Evolutionary conservation across 1,139 yeast genomes (phyloP).

Genomic region (Pichia sp.): DNA sequence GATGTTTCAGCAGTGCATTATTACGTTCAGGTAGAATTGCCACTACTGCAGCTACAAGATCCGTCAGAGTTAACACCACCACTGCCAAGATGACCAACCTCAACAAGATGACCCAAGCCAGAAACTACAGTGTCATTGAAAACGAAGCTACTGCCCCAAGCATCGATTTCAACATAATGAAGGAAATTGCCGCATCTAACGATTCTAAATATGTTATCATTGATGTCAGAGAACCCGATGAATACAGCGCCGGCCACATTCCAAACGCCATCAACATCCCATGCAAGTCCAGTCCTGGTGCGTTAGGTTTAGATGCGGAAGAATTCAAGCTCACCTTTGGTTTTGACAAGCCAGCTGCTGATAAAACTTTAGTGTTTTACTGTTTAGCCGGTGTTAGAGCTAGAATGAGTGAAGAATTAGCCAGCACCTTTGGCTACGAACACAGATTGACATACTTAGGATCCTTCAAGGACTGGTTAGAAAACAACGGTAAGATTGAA

Average conservation of each 20-base stretch:
- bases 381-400: slow-evolving; percentile 95
- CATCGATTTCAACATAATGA: slow-evolving; percentile 27
- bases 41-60: not conserved
- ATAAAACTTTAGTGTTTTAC: slow-evolving; percentile 80
- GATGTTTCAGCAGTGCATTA: not conserved
- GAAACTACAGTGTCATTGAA: slow-evolving; percentile 19
- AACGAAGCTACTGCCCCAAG: slow-evolving; percentile 31
- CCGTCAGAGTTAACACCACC: no score
- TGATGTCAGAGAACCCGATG: slow-evolving; percentile 93
- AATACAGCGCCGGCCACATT: slow-evolving; percentile 66
- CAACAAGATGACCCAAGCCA: slow-evolving; percentile 2
- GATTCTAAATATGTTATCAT: slow-evolving; percentile 47
- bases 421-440: slow-evolving; percentile 83
- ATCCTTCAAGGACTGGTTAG: slow-evolving; percentile 82
- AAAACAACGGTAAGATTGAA: slow-evolving; percentile 32
- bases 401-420: slow-evolving; percentile 87
- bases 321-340: slow-evolving; percentile 84
- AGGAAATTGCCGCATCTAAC: slow-evolving; percentile 22
- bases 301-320: slow-evolving; percentile 72
- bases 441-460: slow-evolving; percentile 80
- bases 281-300: slow-evolving; percentile 92
- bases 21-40: not conserved
- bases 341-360: slow-evolving; percentile 71
- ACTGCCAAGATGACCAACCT: no score
- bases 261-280: slow-evolving; percentile 90